These are phyloP conservation scores for Xylaria sp. DNA, from an alignment of 2,329 filamentous ascomycete genomes.

Conservation along the genomic window DNA sequence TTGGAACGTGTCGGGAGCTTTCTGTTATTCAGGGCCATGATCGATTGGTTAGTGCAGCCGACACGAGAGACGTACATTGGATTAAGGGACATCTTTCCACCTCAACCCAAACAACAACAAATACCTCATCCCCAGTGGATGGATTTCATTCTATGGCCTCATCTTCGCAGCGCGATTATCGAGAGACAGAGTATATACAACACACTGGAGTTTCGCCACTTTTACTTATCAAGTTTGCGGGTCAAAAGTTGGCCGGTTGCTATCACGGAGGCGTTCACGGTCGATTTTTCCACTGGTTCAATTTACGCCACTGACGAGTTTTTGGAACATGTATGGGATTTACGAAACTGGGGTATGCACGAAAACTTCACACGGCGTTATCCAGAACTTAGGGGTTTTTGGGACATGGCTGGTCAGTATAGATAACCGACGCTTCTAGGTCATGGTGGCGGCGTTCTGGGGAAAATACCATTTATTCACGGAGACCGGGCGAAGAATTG, in stretches of 20 bases:
- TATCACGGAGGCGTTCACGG: conserved; percentile 42
- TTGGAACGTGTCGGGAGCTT: conserved; percentile 51
- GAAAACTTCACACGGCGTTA: conserved; percentile 46
- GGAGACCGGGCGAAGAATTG: neutral
- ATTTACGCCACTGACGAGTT: conserved; percentile 46
- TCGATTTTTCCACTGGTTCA: conserved; percentile 45
- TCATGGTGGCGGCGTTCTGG: conserved; percentile 29
- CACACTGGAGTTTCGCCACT: conserved; percentile 52
- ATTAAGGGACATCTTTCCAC: conserved; percentile 43
- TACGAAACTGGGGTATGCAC: conserved; percentile 46
- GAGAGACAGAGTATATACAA: conserved; percentile 52
- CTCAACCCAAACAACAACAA: conserved; percentile 46
- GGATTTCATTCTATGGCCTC: conserved; percentile 50
- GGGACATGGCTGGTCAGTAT: conserved; percentile 37
- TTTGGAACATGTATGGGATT: conserved; percentile 42
- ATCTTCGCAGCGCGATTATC: conserved; percentile 52
- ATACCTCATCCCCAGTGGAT: conserved; percentile 51
- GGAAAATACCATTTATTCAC: conserved; percentile 11
- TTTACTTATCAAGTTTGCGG: conserved; percentile 51
- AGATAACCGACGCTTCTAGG: conserved; percentile 30
- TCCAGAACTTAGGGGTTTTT: conserved; percentile 42
- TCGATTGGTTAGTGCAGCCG: conserved; percentile 50
- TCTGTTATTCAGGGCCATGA: conserved; percentile 48
- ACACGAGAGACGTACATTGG: conserved; percentile 47
- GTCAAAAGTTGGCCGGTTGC: conserved; percentile 51